Evolutionary conservation across 352 stramenopile genomes (phyloP).

Genomic region (Pythium brachiatum): DNA sequence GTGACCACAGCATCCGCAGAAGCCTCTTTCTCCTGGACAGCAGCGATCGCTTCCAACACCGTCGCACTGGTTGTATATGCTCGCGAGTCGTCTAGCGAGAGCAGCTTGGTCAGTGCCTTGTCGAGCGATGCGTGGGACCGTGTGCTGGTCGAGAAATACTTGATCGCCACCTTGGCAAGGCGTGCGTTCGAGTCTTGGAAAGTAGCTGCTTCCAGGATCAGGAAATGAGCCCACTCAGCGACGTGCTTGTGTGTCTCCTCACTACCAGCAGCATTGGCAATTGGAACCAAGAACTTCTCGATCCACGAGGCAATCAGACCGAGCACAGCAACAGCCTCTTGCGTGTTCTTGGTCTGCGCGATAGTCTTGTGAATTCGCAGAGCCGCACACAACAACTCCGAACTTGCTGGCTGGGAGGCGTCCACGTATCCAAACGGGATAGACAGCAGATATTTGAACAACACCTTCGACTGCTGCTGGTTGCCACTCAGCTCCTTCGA

Average conservation of each 20-base stretch:
- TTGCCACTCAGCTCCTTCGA: neutral
- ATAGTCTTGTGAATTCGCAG: slow-evolving; percentile 15
- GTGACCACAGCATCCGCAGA: neutral
- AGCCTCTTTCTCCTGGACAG: slow-evolving; percentile 29
- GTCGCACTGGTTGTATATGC: slow-evolving; percentile 14
- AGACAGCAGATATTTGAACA: slow-evolving; percentile 24
- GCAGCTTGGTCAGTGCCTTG: slow-evolving; percentile 11
- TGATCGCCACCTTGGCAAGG: slow-evolving; percentile 7
- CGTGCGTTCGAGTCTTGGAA: slow-evolving; percentile 8
- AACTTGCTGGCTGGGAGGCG: neutral
- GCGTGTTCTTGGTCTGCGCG: neutral
- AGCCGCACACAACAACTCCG: slow-evolving; percentile 7
- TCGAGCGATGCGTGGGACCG: neutral
- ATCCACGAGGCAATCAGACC: slow-evolving; percentile 34
- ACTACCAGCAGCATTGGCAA: neutral
- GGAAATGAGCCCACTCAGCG: slow-evolving; percentile 16
- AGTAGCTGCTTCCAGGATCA: slow-evolving; percentile 10
- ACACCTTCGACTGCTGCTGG: neutral
- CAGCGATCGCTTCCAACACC: slow-evolving; percentile 21
- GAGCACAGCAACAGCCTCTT: slow-evolving; percentile 14
- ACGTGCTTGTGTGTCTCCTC: neutral
- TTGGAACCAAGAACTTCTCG: slow-evolving; percentile 12
- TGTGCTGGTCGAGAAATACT: neutral
- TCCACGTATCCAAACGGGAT: slow-evolving; percentile 20
- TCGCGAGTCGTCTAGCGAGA: slow-evolving; percentile 15